A percentile compares a stretch with the other conserved stretches of the same genome.
phyloP scores from a whole-genome alignment of 1,284 basidiomycete genomes.

The Sanghuangporus weigelae region DNA sequence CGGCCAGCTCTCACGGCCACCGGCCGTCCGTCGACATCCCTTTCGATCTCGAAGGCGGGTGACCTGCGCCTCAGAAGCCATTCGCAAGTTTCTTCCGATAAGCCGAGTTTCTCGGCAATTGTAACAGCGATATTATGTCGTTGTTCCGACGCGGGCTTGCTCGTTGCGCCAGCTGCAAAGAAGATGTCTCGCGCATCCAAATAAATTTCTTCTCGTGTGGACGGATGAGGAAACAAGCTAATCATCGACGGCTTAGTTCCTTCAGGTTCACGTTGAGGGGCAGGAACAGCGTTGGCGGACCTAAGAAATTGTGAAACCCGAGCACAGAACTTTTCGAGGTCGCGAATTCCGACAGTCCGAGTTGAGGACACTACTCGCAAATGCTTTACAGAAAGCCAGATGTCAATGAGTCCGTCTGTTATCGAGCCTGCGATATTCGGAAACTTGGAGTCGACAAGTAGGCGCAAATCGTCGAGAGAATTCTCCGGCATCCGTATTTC shows the following conservation, averaged over 20 bases:
- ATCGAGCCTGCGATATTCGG: conserved; percentile 49
- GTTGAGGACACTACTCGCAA: conserved; percentile 48
- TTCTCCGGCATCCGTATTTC: conserved; percentile 67
- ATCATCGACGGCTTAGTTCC: conserved; percentile 35
- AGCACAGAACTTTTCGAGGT: conserved; percentile 85
- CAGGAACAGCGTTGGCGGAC: not conserved
- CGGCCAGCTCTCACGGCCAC: conserved; percentile 54
- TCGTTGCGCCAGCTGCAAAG: conserved; percentile 67
- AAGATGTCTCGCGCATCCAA: conserved; percentile 91
- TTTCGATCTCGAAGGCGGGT: conserved; percentile 67
- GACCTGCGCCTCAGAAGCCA: conserved; percentile 55
- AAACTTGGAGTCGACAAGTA: conserved; percentile 67
- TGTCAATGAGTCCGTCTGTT: conserved; percentile 45
- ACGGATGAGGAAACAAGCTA: conserved; percentile 64
- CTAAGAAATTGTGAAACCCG: conserved; percentile 55
- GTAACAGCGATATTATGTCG: conserved; percentile 43
- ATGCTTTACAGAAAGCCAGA: conserved; percentile 56
- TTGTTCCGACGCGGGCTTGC: conserved; percentile 47
- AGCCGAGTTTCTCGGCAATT: conserved; percentile 60
- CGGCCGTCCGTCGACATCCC: conserved; percentile 55
- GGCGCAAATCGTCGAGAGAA: conserved; percentile 57
- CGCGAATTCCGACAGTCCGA: conserved; percentile 71
- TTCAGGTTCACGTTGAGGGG: not conserved
- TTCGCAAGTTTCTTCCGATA: conserved; percentile 55
- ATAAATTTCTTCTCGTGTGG: conserved; percentile 85